Percentiles rank a stretch among this genome's conserved stretches.
Evolutionary conservation across 108 stramenopile species (phyloP).

Genomic region (Fistulifera pelliculosa): DNA sequence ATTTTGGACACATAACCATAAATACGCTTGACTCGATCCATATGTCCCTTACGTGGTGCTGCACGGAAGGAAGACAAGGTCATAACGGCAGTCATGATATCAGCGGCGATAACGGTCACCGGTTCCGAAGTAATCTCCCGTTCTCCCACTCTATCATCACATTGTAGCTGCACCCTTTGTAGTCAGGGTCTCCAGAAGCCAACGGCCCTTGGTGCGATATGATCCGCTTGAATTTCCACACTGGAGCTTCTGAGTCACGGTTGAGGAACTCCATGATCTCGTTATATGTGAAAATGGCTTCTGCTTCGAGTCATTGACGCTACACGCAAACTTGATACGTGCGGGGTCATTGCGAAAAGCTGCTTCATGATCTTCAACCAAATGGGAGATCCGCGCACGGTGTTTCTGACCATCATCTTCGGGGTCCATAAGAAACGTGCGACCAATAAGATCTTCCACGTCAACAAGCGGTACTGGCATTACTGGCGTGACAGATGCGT

Average conservation of each 20-base stretch:
- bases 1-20: constrained; percentile 20
- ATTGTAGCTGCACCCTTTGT: constrained; percentile 20
- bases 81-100: constrained; percentile 15
- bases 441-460: constrained; percentile 2
- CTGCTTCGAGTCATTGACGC: background rate
- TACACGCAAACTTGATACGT: too few species aligned
- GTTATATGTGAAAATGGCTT: constrained; percentile 1
- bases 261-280: background rate
- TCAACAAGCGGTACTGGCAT: too few species aligned
- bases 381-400: constrained; percentile 1
- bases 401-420: background rate
- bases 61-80: constrained; percentile 6
- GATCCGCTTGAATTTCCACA: constrained; percentile 3
- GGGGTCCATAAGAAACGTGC: background rate
- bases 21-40: constrained; percentile 18
- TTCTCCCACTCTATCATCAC: constrained; percentile 22
- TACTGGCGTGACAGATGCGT: too few species aligned
- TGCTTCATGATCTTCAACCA: too few species aligned
- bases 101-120: constrained; percentile 1
- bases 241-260: constrained; percentile 1
- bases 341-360: too few species aligned
- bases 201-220: constrained; percentile 17
- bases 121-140: constrained; percentile 21
- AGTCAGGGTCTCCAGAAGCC: background rate
- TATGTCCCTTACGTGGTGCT: constrained; percentile 14